A percentile compares a stretch with the other conserved stretches of the same genome.
phyloP scores from a whole-genome alignment of 192 early-diverging fungal genomes.

The Irineochytrium annulatum region DNA sequence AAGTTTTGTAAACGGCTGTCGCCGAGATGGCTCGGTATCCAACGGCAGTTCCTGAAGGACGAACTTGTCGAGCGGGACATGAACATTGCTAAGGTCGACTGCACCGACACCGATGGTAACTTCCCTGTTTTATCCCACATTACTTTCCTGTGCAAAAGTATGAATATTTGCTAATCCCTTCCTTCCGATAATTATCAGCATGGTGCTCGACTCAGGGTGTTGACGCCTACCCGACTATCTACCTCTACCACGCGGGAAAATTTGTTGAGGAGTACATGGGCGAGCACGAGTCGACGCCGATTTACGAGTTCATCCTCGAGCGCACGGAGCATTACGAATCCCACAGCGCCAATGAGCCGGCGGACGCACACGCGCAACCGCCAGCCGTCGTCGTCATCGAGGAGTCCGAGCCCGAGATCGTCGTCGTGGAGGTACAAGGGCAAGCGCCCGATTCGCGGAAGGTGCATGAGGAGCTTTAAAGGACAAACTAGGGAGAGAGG shows the following conservation, averaged over 20 bases:
- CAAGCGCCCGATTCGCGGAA: no score
- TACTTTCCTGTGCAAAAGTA: no score
- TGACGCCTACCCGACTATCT: slow-evolving; percentile 27
- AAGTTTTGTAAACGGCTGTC: slow-evolving; percentile 16
- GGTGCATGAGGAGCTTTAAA: no score
- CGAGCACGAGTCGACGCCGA: slow-evolving; percentile 16
- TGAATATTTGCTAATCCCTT: no score
- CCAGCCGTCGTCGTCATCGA: no score
- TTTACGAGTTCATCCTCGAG: slow-evolving; percentile 1
- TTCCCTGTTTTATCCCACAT: not conserved
- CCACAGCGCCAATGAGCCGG: no score
- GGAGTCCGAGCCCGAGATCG: no score
- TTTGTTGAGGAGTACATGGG: slow-evolving; percentile 33
- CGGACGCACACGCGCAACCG: no score
- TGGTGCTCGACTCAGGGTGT: slow-evolving; percentile 13
- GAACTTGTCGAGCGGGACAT: slow-evolving; percentile 11
- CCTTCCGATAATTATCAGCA: no score
- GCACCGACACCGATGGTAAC: slow-evolving; percentile 9
- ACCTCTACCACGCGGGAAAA: slow-evolving; percentile 31
- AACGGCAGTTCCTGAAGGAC: slow-evolving; percentile 12
- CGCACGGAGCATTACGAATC: no score
- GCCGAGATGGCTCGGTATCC: slow-evolving; percentile 14
- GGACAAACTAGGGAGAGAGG: no score
- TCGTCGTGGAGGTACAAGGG: no score
- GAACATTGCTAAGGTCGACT: slow-evolving; percentile 19